Evolutionary conservation across 805 yeast species (phyloP).

Genomic region (Priceomyces melissophilus): DNA sequence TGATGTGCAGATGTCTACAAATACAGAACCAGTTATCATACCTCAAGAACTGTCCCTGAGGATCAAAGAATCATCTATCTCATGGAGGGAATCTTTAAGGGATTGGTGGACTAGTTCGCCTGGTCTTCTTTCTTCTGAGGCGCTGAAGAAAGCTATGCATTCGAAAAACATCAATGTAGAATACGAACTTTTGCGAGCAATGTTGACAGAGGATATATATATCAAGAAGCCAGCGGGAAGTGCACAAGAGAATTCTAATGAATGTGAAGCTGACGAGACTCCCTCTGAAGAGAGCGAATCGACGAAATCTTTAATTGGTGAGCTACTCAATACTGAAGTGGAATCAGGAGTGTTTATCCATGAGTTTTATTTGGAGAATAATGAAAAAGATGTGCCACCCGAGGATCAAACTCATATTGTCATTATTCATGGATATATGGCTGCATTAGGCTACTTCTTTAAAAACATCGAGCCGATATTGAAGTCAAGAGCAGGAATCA

Average conservation of each 20-base stretch:
- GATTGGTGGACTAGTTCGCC: constrained; percentile 39
- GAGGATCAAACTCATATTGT: constrained; percentile 24
- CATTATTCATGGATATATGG: constrained; percentile 43
- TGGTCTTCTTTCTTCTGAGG: constrained; percentile 13
- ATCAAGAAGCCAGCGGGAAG: constrained; percentile 16
- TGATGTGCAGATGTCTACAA: too few species aligned
- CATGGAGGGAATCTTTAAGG: constrained; percentile 21
- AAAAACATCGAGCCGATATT: constrained; percentile 35
- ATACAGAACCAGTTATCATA: too few species aligned
- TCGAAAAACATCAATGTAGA: constrained; percentile 26
- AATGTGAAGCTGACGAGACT: background rate
- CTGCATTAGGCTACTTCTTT: constrained; percentile 40
- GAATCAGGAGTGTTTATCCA: constrained; percentile 30
- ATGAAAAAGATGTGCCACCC: constrained; percentile 7
- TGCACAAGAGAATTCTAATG: constrained; percentile 1
- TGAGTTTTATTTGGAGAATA: constrained; percentile 32
- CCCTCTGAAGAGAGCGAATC: background rate
- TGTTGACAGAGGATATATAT: constrained; percentile 28
- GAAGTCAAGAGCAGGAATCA: constrained; percentile 27
- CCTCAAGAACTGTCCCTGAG: too few species aligned
- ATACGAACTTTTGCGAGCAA: constrained; percentile 30
- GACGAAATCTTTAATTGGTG: constrained; percentile 10
- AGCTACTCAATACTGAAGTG: constrained; percentile 28
- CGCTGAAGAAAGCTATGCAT: constrained; percentile 7
- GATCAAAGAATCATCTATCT: constrained; percentile 15